A percentile compares a stretch with the other conserved stretches of the same genome.
Conservation (phyloP, 2,329 filamentous ascomycete species). For the Zalaria obscura region DNA sequence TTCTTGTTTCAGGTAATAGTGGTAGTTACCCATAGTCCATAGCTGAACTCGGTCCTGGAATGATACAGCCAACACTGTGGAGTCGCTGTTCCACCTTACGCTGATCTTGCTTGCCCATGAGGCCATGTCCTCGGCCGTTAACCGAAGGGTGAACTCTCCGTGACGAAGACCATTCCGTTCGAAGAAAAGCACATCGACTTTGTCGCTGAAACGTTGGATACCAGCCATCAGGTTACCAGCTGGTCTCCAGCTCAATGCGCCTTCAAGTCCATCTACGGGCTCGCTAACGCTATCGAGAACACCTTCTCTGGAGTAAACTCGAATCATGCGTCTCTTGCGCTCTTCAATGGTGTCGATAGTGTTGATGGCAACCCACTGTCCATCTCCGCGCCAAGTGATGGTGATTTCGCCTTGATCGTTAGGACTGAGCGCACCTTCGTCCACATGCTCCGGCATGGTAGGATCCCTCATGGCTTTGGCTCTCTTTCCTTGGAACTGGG, state of each 20-base stretch:
- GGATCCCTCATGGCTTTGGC: conserved; percentile 80
- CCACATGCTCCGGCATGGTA: conserved; percentile 84
- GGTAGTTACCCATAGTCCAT: conserved; percentile 96
- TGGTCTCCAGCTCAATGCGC: conserved; percentile 78
- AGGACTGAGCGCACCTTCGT: conserved; percentile 62
- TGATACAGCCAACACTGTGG: conserved; percentile 73
- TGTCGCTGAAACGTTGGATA: conserved; percentile 55
- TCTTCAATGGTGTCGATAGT: conserved; percentile 59
- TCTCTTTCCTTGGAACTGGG: conserved; percentile 87
- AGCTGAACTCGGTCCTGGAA: conserved; percentile 66
- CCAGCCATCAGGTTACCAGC: conserved; percentile 82
- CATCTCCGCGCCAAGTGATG: conserved; percentile 91
- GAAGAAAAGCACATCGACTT: conserved; percentile 82
- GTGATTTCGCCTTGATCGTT: conserved; percentile 57
- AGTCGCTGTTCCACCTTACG: conserved; percentile 83
- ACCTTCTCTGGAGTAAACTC: conserved; percentile 83
- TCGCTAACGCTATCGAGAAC: conserved; percentile 87
- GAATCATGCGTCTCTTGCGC: conserved; percentile 59
- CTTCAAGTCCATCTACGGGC: conserved; percentile 83
- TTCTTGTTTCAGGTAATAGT: conserved; percentile 96
- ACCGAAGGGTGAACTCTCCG: conserved; percentile 73
- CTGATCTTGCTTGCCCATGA: conserved; percentile 43
- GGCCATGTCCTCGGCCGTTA: conserved; percentile 44
- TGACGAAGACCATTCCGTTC: conserved; percentile 96
- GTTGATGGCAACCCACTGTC: conserved; percentile 79